Conservation (phyloP, 1,284 basidiomycete genomes). For the Marasmius fiardii region DNA sequence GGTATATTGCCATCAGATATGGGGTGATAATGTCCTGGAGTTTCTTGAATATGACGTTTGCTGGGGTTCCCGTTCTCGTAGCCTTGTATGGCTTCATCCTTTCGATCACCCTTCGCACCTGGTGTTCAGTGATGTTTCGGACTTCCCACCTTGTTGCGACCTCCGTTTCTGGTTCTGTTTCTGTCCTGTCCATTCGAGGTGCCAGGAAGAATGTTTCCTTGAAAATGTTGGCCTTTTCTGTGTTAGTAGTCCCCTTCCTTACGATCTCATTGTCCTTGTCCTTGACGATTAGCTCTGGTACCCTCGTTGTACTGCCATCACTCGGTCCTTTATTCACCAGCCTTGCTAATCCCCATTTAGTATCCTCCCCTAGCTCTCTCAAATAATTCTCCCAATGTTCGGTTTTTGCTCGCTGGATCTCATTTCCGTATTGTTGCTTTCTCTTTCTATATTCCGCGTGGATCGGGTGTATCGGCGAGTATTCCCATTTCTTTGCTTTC, state of each 20-base stretch:
- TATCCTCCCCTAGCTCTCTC: constrained; percentile 15
- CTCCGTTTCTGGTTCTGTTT: no score
- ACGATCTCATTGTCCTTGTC: constrained; percentile 4
- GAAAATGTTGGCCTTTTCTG: constrained; percentile 40
- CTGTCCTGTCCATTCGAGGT: no score
- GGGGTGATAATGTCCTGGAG: constrained; percentile 14
- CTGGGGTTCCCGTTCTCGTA: constrained; percentile 24
- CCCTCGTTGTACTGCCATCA: constrained; percentile 22
- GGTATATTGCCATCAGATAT: constrained; percentile 22
- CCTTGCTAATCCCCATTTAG: constrained; percentile 25
- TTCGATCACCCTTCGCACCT: constrained; percentile 16
- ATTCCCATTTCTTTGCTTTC: no score
- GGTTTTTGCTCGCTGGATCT: no score
- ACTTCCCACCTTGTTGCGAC: no score
- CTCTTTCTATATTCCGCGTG: no score
- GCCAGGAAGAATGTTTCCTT: constrained; percentile 32
- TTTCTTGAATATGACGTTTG: constrained; percentile 27
- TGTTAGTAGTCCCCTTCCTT: constrained; percentile 26
- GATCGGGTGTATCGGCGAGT: no score
- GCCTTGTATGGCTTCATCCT: constrained; percentile 28
- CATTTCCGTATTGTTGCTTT: no score
- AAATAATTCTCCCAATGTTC: constrained; percentile 25
- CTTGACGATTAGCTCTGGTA: constrained; percentile 23
- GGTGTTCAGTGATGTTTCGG: constrained; percentile 5
- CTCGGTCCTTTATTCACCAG: constrained; percentile 20